Conservation (phyloP, 192 early-diverging fungal species). For the Gonapodya prolifera region DNA sequence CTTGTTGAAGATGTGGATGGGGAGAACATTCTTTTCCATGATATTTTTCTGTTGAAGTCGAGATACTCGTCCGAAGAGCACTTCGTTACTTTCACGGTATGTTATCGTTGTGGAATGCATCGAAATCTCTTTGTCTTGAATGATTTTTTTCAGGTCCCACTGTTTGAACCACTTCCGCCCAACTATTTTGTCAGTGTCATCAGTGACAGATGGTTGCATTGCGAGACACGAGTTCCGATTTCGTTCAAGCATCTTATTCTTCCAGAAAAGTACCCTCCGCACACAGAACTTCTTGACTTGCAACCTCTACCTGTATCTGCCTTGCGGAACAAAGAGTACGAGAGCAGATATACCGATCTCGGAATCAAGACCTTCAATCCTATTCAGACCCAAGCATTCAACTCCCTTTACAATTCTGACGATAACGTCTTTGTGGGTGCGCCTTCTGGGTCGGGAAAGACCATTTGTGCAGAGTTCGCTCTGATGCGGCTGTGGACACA, state of each 20-base stretch:
- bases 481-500: constrained; percentile 73
- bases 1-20: constrained; percentile 89
- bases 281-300: constrained; percentile 88
- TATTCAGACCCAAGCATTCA: constrained; percentile 92
- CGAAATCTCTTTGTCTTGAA: background rate
- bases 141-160: constrained; percentile 33
- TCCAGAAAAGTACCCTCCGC: constrained; percentile 85
- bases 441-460: constrained; percentile 89
- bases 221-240: constrained; percentile 81
- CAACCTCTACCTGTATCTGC: constrained; percentile 75
- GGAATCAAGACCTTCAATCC: constrained; percentile 71
- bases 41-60: constrained; percentile 81
- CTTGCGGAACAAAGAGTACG: constrained; percentile 61
- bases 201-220: constrained; percentile 93
- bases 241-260: constrained; percentile 86
- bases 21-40: constrained; percentile 76
- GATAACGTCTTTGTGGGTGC: constrained; percentile 88
- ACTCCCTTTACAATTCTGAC: constrained; percentile 74
- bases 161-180: constrained; percentile 86
- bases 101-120: background rate
- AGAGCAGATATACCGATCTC: constrained; percentile 39
- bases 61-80: constrained; percentile 77
- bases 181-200: constrained; percentile 89
- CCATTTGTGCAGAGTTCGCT: constrained; percentile 89
- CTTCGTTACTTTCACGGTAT: constrained; percentile 61